Evolutionary conservation across 2,329 filamentous ascomycete genomes (phyloP), one percentile per base, ranked within the genome.

Genomic region (Penicillium brasilianum): DNA sequence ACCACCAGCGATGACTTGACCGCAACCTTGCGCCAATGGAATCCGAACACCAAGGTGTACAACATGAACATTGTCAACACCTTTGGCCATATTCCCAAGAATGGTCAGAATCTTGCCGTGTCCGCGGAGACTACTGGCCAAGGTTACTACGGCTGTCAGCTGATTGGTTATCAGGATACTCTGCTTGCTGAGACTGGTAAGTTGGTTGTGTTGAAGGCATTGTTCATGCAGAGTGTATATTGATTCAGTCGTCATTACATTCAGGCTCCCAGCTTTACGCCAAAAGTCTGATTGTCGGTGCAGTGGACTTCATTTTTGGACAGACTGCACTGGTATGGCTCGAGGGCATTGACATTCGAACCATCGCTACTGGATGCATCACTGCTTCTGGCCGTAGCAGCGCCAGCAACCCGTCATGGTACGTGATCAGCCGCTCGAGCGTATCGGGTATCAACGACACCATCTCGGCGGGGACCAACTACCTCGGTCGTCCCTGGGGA

Each of bases 281-380:
- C 1, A 71, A 72, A 43, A 70, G 66, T 13, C 72, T 72, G 39
- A 65, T 74, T 10, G 71, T 73, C 70, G 71, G 72, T 6, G 65
- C 66, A 1, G 30, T 62, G 16, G 66, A 68, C 44, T 68, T 57
- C 14, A 67, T 68, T 22, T 67, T 61, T 59, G 66, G 66, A 3
- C 64, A 62, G 20, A 66, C 71, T 34, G 77, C 74, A 44, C 72
- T 74, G 3, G 78, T 71, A 54, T 76, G 78, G 55, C 72, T 77
- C 11, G 70, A 77, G 55, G 78, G 75, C 30, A 76, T 76, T 59
- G 74, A 80, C n/a, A 76, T 75, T 0, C 32, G 55, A 3, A 66
- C 60, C 25, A 61, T 58, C 30, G 58, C 59, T 10, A 58, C 61
- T 18, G 60, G 54, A 4, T 57, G 55, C 20, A 59, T 66, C 50